Evolutionary conservation across 2,329 filamentous ascomycete species (phyloP).

Genomic region (Didymella exigua): DNA sequence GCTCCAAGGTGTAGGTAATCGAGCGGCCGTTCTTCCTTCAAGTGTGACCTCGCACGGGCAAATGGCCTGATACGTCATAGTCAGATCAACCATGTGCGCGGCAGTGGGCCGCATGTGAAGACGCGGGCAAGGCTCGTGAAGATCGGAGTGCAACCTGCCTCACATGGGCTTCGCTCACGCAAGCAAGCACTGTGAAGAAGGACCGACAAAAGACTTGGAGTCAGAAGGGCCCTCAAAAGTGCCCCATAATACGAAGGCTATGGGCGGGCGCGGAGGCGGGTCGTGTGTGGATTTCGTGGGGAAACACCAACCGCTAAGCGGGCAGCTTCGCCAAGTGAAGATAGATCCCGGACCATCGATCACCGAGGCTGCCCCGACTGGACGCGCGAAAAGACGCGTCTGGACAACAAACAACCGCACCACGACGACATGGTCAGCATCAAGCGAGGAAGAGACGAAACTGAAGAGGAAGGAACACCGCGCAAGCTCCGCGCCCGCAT

Average conservation of each 20-base stretch:
- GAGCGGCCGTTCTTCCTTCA: conserved; percentile 11
- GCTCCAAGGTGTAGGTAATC: not conserved
- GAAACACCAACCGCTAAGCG: conserved; percentile 9
- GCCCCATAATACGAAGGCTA: not conserved
- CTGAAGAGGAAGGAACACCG: conserved; percentile 31
- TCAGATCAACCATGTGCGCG: conserved; percentile 5
- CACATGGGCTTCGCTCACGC: not conserved
- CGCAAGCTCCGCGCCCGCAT: conserved; percentile 34
- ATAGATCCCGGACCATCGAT: conserved; percentile 1
- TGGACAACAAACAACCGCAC: conserved; percentile 12
- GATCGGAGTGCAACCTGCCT: not conserved
- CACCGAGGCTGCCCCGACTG: conserved; percentile 9
- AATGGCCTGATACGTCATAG: conserved; percentile 10
- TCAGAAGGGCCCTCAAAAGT: not conserved
- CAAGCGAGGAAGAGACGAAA: conserved; percentile 39
- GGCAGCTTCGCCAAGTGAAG: conserved; percentile 8
- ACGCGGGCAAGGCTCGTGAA: not conserved
- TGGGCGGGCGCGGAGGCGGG: conserved; percentile 11
- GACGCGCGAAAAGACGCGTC: conserved; percentile 34
- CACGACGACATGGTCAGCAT: conserved; percentile 36
- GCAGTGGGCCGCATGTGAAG: conserved; percentile 7
- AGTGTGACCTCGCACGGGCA: conserved; percentile 13
- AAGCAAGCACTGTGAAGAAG: not conserved
- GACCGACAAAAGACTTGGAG: not conserved
- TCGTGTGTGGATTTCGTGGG: conserved; percentile 10